Percentiles rank a stretch among this genome's conserved stretches.
Evolutionary conservation across 2,329 filamentous ascomycete species (phyloP).

Genomic region (Macrophomina pseudophaseolina): DNA sequence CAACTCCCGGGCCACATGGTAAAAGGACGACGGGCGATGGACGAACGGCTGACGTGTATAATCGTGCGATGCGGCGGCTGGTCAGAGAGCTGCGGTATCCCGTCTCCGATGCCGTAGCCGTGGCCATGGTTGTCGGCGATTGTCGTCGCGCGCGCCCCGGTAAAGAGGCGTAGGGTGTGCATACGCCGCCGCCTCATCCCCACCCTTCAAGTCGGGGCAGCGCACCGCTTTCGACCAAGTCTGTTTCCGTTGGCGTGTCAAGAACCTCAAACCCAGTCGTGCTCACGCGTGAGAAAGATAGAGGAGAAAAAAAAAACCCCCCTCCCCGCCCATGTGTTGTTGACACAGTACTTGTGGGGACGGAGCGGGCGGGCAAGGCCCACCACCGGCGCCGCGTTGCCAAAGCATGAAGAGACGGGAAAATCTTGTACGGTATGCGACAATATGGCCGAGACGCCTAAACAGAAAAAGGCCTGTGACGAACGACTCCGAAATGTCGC

Average conservation of each 20-base stretch:
- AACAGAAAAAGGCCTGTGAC: neutral
- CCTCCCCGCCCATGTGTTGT: neutral
- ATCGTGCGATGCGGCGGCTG: no score
- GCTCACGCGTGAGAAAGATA: neutral
- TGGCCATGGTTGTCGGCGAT: no score
- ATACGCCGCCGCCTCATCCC: neutral
- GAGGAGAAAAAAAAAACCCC: no score
- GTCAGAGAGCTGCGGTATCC: no score
- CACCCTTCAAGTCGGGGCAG: neutral
- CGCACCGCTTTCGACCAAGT: constrained; percentile 1
- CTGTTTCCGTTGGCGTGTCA: constrained; percentile 6
- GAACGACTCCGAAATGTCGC: no score
- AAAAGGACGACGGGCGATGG: neutral
- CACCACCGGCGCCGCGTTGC: neutral
- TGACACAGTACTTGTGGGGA: constrained; percentile 5
- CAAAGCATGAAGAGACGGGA: neutral
- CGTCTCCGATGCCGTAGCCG: no score
- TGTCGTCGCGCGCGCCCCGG: no score
- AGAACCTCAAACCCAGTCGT: neutral
- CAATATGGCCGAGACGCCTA: neutral
- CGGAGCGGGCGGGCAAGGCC: neutral
- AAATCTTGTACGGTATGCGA: neutral
- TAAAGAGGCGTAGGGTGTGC: neutral
- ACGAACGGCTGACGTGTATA: neutral
- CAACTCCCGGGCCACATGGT: neutral